Evolutionary conservation across 2,329 filamentous ascomycete genomes (phyloP), one percentile per base, ranked within the genome.

Genomic region (Pezicula carpinea): DNA sequence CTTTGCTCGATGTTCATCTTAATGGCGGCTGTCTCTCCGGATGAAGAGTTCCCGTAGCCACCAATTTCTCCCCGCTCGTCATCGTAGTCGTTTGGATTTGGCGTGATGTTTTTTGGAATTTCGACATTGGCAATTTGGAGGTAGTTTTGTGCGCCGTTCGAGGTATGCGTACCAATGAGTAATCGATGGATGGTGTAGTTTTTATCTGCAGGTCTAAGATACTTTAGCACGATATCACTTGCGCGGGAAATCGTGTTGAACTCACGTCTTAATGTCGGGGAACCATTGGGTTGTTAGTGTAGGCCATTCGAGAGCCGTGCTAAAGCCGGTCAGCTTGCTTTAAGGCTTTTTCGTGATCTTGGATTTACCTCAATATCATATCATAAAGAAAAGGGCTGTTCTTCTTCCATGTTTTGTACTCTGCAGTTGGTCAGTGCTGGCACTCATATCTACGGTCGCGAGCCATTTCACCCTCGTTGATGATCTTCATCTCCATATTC

Each of bases 321-420:
- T 85, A 41, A 29, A 44, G 23, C 14, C 10, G 22, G 19, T 62
- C 23, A 59, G 53, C 19, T 41, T 29, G 33, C 21, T 8, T 17
- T 17, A 15, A 43, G 21, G 6, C n/a, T 5, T 13, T n/a, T 18
- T 11, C 38, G 15, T 46, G 46, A 15, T n/a, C 22, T n/a, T 18
- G 10, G 5, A 22, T 55, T 56, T 68, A 83, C 83, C 83, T 91
- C 54, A 97, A 77, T 56, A 99, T 93, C 82, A 96, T 89, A 67
- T 99, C 93, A 68, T 99, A 99, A 59, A 99, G 85, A 64, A 97
- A 97, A 3, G 93, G 91, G 55, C 88, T 89, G 70, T 99, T 99
- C 76, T 99, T 99, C 78, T 99, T 99, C 93, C 93, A 99, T 56
- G 92, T 96, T 69, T 99, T 99, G 80, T 99, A 99, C 68, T 99